These are phyloP conservation scores for Grifola frondosa DNA, from an alignment of 1,284 basidiomycete species.

Conservation along the genomic window DNA sequence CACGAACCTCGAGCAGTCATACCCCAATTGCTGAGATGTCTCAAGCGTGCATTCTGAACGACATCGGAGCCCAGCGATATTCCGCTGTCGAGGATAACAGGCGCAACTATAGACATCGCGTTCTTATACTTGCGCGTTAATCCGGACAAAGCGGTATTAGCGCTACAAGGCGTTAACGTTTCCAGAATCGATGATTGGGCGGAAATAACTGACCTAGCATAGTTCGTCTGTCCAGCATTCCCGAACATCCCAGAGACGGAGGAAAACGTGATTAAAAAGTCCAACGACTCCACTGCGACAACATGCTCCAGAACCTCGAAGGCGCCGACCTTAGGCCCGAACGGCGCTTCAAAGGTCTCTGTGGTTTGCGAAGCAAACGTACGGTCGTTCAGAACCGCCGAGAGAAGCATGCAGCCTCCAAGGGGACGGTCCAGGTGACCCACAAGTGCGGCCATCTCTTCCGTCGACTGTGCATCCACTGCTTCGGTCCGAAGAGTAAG, in stretches of 20 bases:
- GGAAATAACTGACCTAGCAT: constrained; percentile 32
- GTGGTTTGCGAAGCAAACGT: constrained; percentile 32
- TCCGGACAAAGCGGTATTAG: constrained; percentile 37
- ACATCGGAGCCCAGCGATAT: constrained; percentile 10
- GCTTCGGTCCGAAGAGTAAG: constrained; percentile 30
- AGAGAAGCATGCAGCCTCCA: constrained; percentile 38
- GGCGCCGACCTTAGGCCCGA: constrained; percentile 32
- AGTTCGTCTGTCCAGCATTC: constrained; percentile 41
- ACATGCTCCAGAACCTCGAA: constrained; percentile 26
- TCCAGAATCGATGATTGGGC: not conserved
- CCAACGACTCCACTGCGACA: constrained; percentile 26
- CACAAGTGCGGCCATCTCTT: constrained; percentile 22
- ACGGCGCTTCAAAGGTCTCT: constrained; percentile 30
- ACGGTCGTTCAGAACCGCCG: constrained; percentile 34
- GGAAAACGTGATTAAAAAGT: constrained; percentile 40
- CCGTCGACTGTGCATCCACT: constrained; percentile 29
- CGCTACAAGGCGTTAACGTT: constrained; percentile 27
- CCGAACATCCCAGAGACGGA: constrained; percentile 38
- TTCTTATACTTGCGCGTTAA: constrained; percentile 30
- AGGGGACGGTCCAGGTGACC: constrained; percentile 22
- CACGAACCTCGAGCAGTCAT: constrained; percentile 30
- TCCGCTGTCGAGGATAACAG: constrained; percentile 32
- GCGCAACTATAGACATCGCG: constrained; percentile 36
- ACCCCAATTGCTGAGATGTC: constrained; percentile 26
- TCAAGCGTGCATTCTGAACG: constrained; percentile 11